Evolutionary conservation across 2,329 filamentous ascomycete species (phyloP).

Genomic region (Microcyclosporella mali): DNA sequence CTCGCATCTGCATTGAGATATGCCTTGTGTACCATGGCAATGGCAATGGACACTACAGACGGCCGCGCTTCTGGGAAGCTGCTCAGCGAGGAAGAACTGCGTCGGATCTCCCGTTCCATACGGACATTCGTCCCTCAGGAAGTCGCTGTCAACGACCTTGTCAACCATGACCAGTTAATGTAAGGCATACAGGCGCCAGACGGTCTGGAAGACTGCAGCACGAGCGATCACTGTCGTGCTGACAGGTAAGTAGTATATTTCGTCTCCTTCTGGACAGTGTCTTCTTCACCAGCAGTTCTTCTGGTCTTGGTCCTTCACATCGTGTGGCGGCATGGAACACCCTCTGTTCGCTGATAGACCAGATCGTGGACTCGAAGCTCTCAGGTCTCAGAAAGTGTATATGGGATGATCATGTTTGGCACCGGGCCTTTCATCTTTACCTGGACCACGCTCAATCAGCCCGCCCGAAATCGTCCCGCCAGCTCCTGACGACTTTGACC

Average conservation of each 20-base stretch:
- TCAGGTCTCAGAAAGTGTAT: slow-evolving; percentile 26
- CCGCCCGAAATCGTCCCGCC: slow-evolving; percentile 43
- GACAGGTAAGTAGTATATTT: slow-evolving; percentile 23
- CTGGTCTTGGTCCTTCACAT: slow-evolving; percentile 30
- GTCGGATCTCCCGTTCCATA: slow-evolving; percentile 14
- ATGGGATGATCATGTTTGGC: slow-evolving; percentile 35
- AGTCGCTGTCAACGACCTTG: slow-evolving; percentile 3
- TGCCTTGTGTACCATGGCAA: too few relatives aligned
- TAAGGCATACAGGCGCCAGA: slow-evolving; percentile 13
- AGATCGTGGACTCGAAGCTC: slow-evolving; percentile 30
- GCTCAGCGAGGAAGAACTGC: slow-evolving; percentile 12
- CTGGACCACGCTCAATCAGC: slow-evolving; percentile 39
- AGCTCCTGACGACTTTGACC: slow-evolving; percentile 39
- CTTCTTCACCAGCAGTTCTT: slow-evolving; percentile 14
- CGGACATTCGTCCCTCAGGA: slow-evolving; percentile 13
- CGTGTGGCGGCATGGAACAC: slow-evolving; percentile 44
- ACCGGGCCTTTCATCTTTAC: slow-evolving; percentile 35
- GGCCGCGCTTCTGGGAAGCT: neutral
- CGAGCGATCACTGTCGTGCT: slow-evolving; percentile 6
- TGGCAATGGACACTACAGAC: too few relatives aligned
- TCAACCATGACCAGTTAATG: slow-evolving; percentile 9
- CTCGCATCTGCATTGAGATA: too few relatives aligned
- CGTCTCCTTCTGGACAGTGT: slow-evolving; percentile 16
- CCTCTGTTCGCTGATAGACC: slow-evolving; percentile 40
- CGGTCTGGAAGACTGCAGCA: neutral